A percentile compares a stretch with the other conserved stretches of the same genome.
Conservation (phyloP, 2,329 filamentous ascomycete genomes). For the Pestalotiopsis sp. region DNA sequence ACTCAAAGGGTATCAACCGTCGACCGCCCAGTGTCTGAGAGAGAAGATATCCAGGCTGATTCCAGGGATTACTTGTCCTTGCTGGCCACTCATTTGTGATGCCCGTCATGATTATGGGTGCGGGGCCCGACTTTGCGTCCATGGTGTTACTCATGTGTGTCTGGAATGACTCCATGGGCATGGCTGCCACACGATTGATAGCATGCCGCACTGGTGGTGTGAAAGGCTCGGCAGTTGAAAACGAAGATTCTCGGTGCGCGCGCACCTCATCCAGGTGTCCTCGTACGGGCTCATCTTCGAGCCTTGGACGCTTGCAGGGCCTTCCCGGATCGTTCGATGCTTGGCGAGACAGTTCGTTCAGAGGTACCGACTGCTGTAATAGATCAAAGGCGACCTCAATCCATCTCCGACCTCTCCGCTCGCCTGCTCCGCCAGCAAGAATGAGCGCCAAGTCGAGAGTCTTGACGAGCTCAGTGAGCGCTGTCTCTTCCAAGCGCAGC, state of each 20-base stretch:
- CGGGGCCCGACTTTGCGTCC: constrained; percentile 41
- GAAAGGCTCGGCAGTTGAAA: constrained; percentile 42
- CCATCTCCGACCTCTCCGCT: constrained; percentile 50
- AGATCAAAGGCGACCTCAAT: constrained; percentile 54
- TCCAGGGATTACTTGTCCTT: constrained; percentile 69
- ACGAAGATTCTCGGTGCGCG: constrained; percentile 18
- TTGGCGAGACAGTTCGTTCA: neutral
- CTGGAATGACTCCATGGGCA: constrained; percentile 64
- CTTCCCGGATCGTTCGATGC: neutral
- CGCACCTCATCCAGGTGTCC: too few relatives aligned
- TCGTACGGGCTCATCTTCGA: neutral
- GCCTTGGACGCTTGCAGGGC: constrained; percentile 10
- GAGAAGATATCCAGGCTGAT: constrained; percentile 72
- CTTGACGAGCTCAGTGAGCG: constrained; percentile 62
- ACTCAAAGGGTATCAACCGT: constrained; percentile 82
- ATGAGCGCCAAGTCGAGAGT: constrained; percentile 78
- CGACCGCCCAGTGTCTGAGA: constrained; percentile 74
- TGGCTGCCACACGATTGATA: constrained; percentile 44
- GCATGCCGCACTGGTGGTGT: constrained; percentile 44
- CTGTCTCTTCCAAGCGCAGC: neutral
- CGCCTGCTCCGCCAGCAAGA: constrained; percentile 66
- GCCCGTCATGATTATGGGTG: constrained; percentile 72
- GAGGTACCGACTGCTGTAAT: constrained; percentile 29
- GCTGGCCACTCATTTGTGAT: constrained; percentile 78
- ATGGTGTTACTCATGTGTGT: constrained; percentile 54